These are phyloP conservation scores for Phytopythium ostracodes DNA, from an alignment of 352 stramenopile species.

Conservation along the genomic window DNA sequence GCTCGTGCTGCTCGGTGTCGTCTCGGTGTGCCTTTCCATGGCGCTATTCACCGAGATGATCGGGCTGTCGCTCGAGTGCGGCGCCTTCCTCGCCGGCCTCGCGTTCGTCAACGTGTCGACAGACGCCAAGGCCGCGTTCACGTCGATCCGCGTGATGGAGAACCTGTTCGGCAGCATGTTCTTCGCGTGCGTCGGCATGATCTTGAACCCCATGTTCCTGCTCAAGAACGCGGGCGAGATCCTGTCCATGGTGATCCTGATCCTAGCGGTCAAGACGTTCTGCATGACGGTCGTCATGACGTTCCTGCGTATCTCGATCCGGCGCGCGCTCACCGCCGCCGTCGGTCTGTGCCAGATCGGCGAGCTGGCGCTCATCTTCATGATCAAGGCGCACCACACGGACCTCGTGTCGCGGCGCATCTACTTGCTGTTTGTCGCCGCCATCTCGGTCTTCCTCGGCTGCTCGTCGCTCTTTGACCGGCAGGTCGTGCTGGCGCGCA, in stretches of 20 bases:
- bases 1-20: conserved; percentile 74
- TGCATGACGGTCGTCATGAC: conserved; percentile 79
- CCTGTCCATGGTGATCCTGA: conserved; percentile 78
- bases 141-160: conserved; percentile 84
- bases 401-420: conserved; percentile 78
- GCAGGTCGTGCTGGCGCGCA: conserved; percentile 54
- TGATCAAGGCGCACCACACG: conserved; percentile 86
- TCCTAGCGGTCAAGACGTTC: conserved; percentile 72
- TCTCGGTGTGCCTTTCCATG: conserved; percentile 84
- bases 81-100: conserved; percentile 76
- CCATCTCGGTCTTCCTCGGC: conserved; percentile 77
- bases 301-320: conserved; percentile 69
- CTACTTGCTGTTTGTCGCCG: conserved; percentile 79
- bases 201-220: conserved; percentile 80
- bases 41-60: conserved; percentile 81
- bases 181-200: conserved; percentile 87
- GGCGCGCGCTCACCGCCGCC: conserved; percentile 69
- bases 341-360: conserved; percentile 81
- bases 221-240: conserved; percentile 74
- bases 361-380: conserved; percentile 86
- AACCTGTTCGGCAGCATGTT: conserved; percentile 89
- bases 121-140: conserved; percentile 67
- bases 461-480: conserved; percentile 80
- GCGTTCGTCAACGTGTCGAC: conserved; percentile 72
- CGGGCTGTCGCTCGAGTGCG: conserved; percentile 78